These are phyloP conservation scores for Corchorus capsularis DNA, from an alignment of 345 rosid genomes.

Conservation along the genomic window DNA sequence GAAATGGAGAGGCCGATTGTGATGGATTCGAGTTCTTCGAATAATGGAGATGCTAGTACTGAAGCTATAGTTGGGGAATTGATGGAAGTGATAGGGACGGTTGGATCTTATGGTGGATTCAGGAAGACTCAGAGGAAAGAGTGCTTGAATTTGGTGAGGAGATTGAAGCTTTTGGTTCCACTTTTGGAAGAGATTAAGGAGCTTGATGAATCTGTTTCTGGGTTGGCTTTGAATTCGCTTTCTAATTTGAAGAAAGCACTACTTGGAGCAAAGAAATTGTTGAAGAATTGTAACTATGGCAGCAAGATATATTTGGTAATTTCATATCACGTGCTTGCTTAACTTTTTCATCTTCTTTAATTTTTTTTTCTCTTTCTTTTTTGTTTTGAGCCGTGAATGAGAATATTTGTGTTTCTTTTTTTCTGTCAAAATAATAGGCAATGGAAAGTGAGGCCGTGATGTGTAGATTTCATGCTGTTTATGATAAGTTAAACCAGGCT, in stretches of 20 bases:
- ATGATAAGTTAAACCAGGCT: slow-evolving; percentile 48
- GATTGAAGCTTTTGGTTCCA: slow-evolving; percentile 61
- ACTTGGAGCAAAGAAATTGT: slow-evolving; percentile 49
- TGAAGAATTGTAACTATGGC: slow-evolving; percentile 55
- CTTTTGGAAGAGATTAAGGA: slow-evolving; percentile 56
- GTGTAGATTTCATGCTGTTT: slow-evolving; percentile 50
- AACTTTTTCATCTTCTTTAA: not conserved
- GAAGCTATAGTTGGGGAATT: slow-evolving; percentile 29
- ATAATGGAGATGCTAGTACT: slow-evolving; percentile 23
- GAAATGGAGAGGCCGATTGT: slow-evolving; percentile 30
- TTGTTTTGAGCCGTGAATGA: not conserved
- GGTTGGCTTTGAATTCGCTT: slow-evolving; percentile 29
- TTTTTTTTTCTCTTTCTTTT: not conserved
- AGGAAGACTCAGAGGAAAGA: slow-evolving; percentile 58
- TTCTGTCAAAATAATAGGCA: slow-evolving; percentile 38
- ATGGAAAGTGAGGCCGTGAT: slow-evolving; percentile 65
- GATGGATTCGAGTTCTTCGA: slow-evolving; percentile 33
- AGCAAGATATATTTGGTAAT: slow-evolving; percentile 68
- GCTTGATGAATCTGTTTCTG: slow-evolving; percentile 19
- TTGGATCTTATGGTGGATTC: slow-evolving; percentile 43
- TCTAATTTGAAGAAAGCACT: slow-evolving; percentile 43
- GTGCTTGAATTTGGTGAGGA: slow-evolving; percentile 56
- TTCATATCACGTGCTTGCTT: not conserved
- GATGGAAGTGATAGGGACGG: slow-evolving; percentile 43
- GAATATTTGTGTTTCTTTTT: not conserved